Base-by-base conservation (phyloP, 495 filamentous ascomycete species). In the Lichenothelia convexa region DNA sequence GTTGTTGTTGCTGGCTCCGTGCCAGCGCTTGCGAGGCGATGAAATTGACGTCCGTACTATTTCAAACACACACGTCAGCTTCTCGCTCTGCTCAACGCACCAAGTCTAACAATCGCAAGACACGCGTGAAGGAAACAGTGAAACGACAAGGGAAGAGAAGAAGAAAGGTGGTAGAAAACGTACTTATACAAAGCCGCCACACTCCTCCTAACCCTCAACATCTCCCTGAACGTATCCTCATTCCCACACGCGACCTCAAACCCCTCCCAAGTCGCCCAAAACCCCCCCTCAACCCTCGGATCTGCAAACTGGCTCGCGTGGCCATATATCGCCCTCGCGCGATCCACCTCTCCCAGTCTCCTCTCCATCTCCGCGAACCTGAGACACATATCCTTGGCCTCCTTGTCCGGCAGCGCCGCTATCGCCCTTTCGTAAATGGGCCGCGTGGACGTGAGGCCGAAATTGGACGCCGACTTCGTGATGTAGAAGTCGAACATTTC, bases 401-500 rank as follows among this genome's bases (percentile, higher is more conserved):
- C 89, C 47, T 72, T 76, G 54, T 99, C 91, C 0, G 91, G 89
- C 19, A 99, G 63, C 18, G 85, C 78, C 4, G 78, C 75, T 36
- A 99, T 91, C 15, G 87, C 86, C 31, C 84, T 75, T 58, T 95
- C 89, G 62, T 99, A 99, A 53, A 99, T 95, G 1, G 82, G 75
- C 23, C 89, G 67, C n/a, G 89, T 93, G 5, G 89, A 95, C 1
- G 89, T 80, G 17, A 99, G 67, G 5, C 89, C 89, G 44, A 99
- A 99, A 56, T 99, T 99, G 7, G 86, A 92, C 0, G 89, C 89
- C 1, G 86, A 93, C 52, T 99, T 95, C 32, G 91, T 94, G 54
- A 99, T 93, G 65, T 95, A 99, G 53, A 94, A 93, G 53, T 93
- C 87, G 63, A 94, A 99, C 84, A 99, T 93, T 54, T 93, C 91